These are phyloP conservation scores for Nephelium lappaceum DNA, from an alignment of 345 rosid species.

Conservation along the genomic window DNA sequence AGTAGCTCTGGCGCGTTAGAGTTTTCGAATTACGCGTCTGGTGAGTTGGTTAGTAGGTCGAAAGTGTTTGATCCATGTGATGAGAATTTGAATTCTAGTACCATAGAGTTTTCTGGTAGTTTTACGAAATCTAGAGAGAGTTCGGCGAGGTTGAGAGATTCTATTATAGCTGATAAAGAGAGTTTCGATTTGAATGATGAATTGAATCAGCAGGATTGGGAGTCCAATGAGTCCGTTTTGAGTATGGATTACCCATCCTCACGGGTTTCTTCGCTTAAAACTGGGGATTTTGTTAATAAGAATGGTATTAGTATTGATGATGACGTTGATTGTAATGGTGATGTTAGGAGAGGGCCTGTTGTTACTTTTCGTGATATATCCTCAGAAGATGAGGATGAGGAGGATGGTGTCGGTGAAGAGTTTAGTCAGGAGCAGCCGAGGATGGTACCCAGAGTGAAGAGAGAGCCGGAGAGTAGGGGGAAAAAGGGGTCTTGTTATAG, in stretches of 20 bases:
- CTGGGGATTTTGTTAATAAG: slow-evolving; percentile 52
- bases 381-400: slow-evolving; percentile 59
- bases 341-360: slow-evolving; percentile 52
- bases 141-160: slow-evolving; percentile 47
- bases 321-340: slow-evolving; percentile 44
- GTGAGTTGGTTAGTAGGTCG: slow-evolving; percentile 43
- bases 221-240: slow-evolving; percentile 73
- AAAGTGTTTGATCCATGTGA: slow-evolving; percentile 23
- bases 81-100: slow-evolving; percentile 44
- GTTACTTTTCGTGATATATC: slow-evolving; percentile 75
- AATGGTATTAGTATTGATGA: slow-evolving; percentile 40
- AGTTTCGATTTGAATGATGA: slow-evolving; percentile 54
- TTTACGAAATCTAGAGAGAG: slow-evolving; percentile 61
- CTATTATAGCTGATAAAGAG: slow-evolving; percentile 40
- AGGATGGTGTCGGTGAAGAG: slow-evolving; percentile 34
- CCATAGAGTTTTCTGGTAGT: slow-evolving; percentile 57
- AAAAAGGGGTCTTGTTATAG: slow-evolving; percentile 90
- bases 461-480: slow-evolving; percentile 67
- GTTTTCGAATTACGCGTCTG: slow-evolving; percentile 51
- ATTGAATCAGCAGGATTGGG: slow-evolving; percentile 69
- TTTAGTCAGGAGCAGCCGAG: slow-evolving; percentile 46
- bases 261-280: slow-evolving; percentile 56
- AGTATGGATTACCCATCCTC: slow-evolving; percentile 92
- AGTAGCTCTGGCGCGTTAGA: slow-evolving; percentile 57
- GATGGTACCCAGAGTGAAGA: slow-evolving; percentile 37